Evolutionary conservation across 495 filamentous ascomycete species (phyloP), one percentile per base, ranked within the genome.

Genomic region (Chaetomium tenue): DNA sequence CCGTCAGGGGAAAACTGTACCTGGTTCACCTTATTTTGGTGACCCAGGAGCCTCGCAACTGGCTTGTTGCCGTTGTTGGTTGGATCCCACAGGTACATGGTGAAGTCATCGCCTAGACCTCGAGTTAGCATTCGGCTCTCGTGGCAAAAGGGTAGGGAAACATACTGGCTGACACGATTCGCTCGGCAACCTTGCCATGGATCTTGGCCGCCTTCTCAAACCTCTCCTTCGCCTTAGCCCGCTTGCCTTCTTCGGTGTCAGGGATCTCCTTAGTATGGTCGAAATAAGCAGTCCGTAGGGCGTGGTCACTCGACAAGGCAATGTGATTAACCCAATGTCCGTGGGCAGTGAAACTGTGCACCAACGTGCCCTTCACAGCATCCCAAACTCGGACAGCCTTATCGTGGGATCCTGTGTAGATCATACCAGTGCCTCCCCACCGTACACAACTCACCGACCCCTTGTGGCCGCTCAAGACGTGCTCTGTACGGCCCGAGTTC

Each of bases 281-380:
- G 68, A 93, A 88, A 78, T 87, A 99, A 0, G 85, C 88, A 2
- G 91, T 96, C 57, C 92, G 87, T 20, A 97, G 81, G n/a, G 88
- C 92, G 68, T 90, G 90, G 72, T 98, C 95, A 1, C 91, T 97
- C 3, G 93, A 97, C 9, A 99, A 82, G 0, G 94, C 92, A 12
- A 99, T 86, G 73, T 98, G 92, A 76, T 99, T 99, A 12, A 99
- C 88, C 84, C 94, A 95, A 74, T 97, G 93, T 0, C 91, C 91
- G 72, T 99, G 95, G 1, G 89, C 82, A 1, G 86, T 86, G 39
- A 98, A 78, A 1, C 86, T 91, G 73, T 95, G 88, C 47, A 90
- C 80, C 18, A 97, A 78, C 0, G 88, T 91, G 8, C 92, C 92
- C 60, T 87, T 86, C 25, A 83, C 80, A 9, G 91, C 83, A 69